These are phyloP conservation scores for Cyberlindnera xylosilytica DNA, from an alignment of 805 yeast genomes.

Conservation along the genomic window DNA sequence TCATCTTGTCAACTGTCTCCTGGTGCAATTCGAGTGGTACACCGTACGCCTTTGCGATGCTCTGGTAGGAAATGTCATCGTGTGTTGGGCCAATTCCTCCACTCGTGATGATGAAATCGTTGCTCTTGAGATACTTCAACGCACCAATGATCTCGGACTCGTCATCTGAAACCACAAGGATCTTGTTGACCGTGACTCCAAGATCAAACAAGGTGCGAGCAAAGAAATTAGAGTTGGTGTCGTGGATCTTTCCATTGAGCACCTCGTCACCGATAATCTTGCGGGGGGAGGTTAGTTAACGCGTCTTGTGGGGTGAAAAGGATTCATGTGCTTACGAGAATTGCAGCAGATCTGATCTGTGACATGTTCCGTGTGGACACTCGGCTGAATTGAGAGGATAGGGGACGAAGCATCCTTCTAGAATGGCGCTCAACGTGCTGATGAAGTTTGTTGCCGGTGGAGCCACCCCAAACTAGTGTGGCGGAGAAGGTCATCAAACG, in stretches of 20 bases:
- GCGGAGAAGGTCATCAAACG: too few species aligned
- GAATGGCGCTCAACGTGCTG: too few species aligned
- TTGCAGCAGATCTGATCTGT: slow-evolving; percentile 14
- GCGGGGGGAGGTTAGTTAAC: slow-evolving; percentile 10
- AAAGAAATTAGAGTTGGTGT: slow-evolving; percentile 71
- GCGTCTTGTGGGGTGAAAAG: background rate
- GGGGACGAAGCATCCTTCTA: too few species aligned
- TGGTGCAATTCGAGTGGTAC: slow-evolving; percentile 49
- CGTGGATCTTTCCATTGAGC: slow-evolving; percentile 78
- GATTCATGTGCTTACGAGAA: slow-evolving; percentile 7
- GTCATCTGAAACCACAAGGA: slow-evolving; percentile 78
- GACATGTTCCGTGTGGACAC: slow-evolving; percentile 6
- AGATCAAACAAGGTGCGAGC: slow-evolving; percentile 66
- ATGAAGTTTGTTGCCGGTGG: too few species aligned
- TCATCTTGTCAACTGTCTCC: slow-evolving; percentile 62
- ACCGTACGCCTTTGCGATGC: slow-evolving; percentile 63
- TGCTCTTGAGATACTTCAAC: slow-evolving; percentile 43
- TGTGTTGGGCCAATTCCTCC: slow-evolving; percentile 83
- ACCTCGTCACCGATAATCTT: slow-evolving; percentile 79
- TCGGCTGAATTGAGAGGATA: too few species aligned
- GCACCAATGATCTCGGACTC: slow-evolving; percentile 57
- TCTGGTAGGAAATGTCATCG: slow-evolving; percentile 81
- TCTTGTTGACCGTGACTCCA: slow-evolving; percentile 63
- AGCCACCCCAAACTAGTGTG: too few species aligned
- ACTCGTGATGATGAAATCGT: slow-evolving; percentile 48